phyloP scores from a whole-genome alignment of 2,329 filamentous ascomycete genomes.

The Cyphellophora attinorum region DNA sequence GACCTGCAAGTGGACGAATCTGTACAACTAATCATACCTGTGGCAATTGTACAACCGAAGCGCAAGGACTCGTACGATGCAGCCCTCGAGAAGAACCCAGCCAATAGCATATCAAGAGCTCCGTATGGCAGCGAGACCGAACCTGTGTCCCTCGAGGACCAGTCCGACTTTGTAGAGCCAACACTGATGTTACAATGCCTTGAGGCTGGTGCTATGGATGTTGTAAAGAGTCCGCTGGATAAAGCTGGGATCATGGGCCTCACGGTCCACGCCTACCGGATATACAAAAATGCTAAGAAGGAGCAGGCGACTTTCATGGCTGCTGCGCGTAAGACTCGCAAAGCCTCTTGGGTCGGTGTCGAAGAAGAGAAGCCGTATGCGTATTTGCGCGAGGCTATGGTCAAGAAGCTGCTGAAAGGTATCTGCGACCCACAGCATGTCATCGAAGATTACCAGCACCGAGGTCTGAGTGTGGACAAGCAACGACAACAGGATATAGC shows the following conservation, averaged over 20 bases:
- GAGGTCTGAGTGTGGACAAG: slow-evolving; percentile 57
- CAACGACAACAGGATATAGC: slow-evolving; percentile 59
- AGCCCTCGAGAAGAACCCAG: slow-evolving; percentile 4
- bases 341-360: slow-evolving; percentile 85
- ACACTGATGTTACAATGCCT: slow-evolving; percentile 60
- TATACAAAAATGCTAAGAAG: slow-evolving; percentile 64
- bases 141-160: slow-evolving; percentile 17
- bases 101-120: slow-evolving; percentile 8
- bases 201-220: slow-evolving; percentile 78
- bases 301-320: slow-evolving; percentile 65
- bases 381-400: slow-evolving; percentile 87
- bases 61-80: slow-evolving; percentile 16
- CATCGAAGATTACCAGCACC: slow-evolving; percentile 52
- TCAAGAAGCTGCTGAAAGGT: slow-evolving; percentile 77
- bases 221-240: slow-evolving; percentile 70
- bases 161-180: slow-evolving; percentile 35
- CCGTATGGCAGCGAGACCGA: slow-evolving; percentile 13
- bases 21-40: slow-evolving; percentile 39
- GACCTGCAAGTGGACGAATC: slow-evolving; percentile 41
- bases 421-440: slow-evolving; percentile 66
- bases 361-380: slow-evolving; percentile 78
- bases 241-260: slow-evolving; percentile 64
- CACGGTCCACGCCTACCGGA: slow-evolving; percentile 73
- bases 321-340: slow-evolving; percentile 59
- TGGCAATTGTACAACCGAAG: slow-evolving; percentile 34